Evolutionary conservation across 441 rosid genomes (phyloP).

Genomic region (Aquilaria agallochum): DNA sequence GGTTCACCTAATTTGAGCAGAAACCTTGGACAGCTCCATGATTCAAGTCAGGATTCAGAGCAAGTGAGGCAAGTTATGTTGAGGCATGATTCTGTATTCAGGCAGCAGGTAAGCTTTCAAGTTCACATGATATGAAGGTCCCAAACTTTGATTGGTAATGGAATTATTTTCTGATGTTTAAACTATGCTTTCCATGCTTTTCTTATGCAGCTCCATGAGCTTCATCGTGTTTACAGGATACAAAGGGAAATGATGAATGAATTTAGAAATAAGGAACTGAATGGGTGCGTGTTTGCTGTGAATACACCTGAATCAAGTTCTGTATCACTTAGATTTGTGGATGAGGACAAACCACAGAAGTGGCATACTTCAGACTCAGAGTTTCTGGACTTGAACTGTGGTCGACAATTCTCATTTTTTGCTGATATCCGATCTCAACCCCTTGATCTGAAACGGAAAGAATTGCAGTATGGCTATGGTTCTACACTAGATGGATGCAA

Average conservation of each 20-base stretch:
- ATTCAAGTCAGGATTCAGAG: conserved; percentile 28
- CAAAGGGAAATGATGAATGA: conserved; percentile 73
- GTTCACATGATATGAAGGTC: not conserved
- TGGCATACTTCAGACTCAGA: conserved; percentile 14
- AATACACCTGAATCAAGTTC: conserved; percentile 19
- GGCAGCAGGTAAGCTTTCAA: conserved; percentile 37
- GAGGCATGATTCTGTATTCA: conserved; percentile 43
- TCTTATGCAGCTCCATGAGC: conserved; percentile 55
- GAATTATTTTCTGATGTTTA: conserved; percentile 7
- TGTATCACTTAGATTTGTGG: conserved; percentile 18
- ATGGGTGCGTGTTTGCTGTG: conserved; percentile 18
- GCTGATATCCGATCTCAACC: conserved; percentile 20
- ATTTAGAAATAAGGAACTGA: conserved; percentile 41
- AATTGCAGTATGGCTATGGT: conserved; percentile 22
- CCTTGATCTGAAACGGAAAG: conserved; percentile 18
- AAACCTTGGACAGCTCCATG: conserved; percentile 21
- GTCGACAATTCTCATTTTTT: conserved; percentile 13
- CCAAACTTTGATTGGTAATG: not conserved
- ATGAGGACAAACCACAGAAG: conserved; percentile 15
- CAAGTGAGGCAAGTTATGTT: conserved; percentile 39
- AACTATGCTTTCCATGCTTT: not conserved
- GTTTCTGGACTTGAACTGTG: conserved; percentile 13
- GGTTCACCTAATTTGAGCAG: conserved; percentile 24
- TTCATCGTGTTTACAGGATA: conserved; percentile 63
- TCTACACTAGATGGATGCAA: conserved; percentile 13